Percentiles rank a stretch among this genome's conserved stretches.
These are phyloP conservation scores for Pythium monospermum DNA, from an alignment of 352 stramenopile species.

Conservation along the genomic window DNA sequence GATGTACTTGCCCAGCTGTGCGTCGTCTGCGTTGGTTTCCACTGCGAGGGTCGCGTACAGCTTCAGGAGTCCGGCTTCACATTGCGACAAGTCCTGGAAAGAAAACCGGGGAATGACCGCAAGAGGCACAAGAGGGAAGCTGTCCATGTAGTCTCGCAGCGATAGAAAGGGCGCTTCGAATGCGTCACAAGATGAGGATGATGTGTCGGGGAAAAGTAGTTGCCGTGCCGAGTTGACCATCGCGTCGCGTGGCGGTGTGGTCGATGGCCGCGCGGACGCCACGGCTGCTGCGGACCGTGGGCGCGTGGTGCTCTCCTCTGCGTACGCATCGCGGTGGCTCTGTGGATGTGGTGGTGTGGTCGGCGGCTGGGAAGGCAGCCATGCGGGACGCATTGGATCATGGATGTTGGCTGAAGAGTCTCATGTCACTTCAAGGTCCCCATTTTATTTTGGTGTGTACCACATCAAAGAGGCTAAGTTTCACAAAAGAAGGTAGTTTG, in stretches of 20 bases:
- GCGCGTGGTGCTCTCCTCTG: neutral
- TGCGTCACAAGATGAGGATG: neutral
- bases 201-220: neutral
- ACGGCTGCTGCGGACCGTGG: neutral
- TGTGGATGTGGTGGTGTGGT: neutral
- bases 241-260: neutral
- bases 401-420: too few species aligned
- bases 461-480: too few species aligned
- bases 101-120: constrained; percentile 43
- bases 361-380: neutral
- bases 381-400: neutral
- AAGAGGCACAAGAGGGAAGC: constrained; percentile 60
- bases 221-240: neutral
- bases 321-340: neutral
- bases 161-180: constrained; percentile 5
- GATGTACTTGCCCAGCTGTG: constrained; percentile 55
- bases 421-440: neutral
- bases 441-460: neutral
- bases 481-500: too few species aligned
- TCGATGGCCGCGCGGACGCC: neutral
- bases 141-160: constrained; percentile 51
- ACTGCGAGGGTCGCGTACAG: constrained; percentile 34
- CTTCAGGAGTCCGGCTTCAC: constrained; percentile 30
- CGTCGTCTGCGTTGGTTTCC: constrained; percentile 29
- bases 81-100: constrained; percentile 36